These are phyloP conservation scores for Phytophthora syringae DNA, from an alignment of 352 stramenopile genomes.

Conservation along the genomic window DNA sequence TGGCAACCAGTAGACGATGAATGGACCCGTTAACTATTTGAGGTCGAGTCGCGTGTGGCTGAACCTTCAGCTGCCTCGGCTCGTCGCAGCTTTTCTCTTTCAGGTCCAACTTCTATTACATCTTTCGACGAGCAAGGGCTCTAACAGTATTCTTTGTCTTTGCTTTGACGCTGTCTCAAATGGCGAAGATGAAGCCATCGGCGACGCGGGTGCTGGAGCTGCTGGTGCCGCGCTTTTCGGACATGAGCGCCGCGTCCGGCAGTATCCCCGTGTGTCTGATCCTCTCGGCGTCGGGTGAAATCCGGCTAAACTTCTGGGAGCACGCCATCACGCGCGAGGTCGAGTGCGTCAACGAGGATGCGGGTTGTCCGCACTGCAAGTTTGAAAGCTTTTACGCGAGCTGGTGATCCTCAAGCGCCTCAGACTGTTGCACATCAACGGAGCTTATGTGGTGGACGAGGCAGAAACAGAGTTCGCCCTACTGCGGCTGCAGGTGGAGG, in stretches of 20 bases:
- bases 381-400: constrained; percentile 43
- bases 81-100: too few relatives aligned
- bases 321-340: constrained; percentile 37
- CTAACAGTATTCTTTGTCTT: too few relatives aligned
- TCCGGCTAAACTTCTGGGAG: constrained; percentile 39
- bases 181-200: too few relatives aligned
- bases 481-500: constrained; percentile 48
- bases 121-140: too few relatives aligned
- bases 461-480: constrained; percentile 28
- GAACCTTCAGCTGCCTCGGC: too few relatives aligned
- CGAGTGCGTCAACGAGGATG: constrained; percentile 49
- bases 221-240: constrained; percentile 32
- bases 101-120: too few relatives aligned
- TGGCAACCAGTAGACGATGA: too few relatives aligned
- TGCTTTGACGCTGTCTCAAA: too few relatives aligned
- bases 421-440: constrained; percentile 40
- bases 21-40: too few relatives aligned
- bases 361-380: constrained; percentile 45
- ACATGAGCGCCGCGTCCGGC: constrained; percentile 7
- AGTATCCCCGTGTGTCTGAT: constrained; percentile 24
- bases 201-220: constrained; percentile 32
- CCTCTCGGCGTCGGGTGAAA: constrained; percentile 29
- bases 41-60: too few relatives aligned
- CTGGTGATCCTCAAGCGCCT: constrained; percentile 48
- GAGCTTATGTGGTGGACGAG: constrained; percentile 43